phyloP scores from a whole-genome alignment of 2,329 filamentous ascomycete genomes.

The Orbilia ellipsospora region DNA sequence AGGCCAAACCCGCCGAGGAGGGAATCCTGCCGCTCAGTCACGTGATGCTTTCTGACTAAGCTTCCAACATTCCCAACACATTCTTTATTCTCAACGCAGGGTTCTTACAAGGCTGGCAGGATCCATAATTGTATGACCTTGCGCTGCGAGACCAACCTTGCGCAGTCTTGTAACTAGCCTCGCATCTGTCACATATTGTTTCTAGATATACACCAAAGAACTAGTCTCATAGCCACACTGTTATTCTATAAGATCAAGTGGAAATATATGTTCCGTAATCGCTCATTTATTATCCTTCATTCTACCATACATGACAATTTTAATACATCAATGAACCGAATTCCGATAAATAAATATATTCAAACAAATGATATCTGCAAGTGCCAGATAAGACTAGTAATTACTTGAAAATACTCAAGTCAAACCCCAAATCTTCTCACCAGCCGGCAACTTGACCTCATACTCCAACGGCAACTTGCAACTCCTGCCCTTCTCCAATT shows the following conservation, averaged over 20 bases:
- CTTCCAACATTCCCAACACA: background rate
- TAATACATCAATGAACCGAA: background rate
- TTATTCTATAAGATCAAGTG: too few relatives aligned
- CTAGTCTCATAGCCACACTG: too few relatives aligned
- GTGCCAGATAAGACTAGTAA: background rate
- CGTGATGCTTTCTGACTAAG: conserved; percentile 23
- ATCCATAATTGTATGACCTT: too few relatives aligned
- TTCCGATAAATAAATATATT: background rate
- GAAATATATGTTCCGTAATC: background rate
- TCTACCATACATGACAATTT: background rate
- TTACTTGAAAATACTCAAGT: conserved; percentile 1
- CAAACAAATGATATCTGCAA: background rate
- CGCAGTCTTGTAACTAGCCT: too few relatives aligned
- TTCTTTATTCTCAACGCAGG: background rate
- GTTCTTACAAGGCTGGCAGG: too few relatives aligned
- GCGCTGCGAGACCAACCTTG: too few relatives aligned
- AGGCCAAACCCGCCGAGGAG: background rate
- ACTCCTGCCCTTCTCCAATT: conserved; percentile 69
- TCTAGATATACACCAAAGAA: too few relatives aligned
- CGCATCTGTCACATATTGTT: too few relatives aligned
- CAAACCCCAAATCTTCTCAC: conserved; percentile 63
- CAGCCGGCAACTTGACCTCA: conserved; percentile 69
- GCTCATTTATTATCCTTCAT: background rate
- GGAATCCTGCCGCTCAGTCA: conserved; percentile 7
- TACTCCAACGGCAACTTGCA: conserved; percentile 72